Base-by-base conservation (phyloP, 352 stramenopile genomes). In the Peronospora farinosa region DNA sequence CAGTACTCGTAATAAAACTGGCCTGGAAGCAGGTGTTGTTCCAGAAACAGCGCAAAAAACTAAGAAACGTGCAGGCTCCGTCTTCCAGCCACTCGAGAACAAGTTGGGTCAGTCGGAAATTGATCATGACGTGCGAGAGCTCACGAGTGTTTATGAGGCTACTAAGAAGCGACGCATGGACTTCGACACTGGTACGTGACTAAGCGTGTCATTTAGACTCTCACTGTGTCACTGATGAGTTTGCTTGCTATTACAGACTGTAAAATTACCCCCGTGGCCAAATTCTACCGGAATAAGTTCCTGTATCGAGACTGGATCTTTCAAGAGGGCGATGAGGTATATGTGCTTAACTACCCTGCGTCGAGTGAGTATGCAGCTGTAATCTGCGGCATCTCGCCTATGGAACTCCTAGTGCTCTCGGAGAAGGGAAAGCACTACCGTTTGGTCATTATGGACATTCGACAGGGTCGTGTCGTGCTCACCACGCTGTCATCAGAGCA, bases 341-440 rank as follows among this genome's bases (percentile, higher is more conserved):
- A 74, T 57, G 78, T 89, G 47, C 73, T 79, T 56, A 74, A 86
- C 59, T 67, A 78, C 43, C 58, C 63, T 39, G 69, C 57, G 10
- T 71, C 71, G 15, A 78, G 65, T 54, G 69, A 72, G 51, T 87
- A 87, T 60, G 59, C 72, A 31, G 80, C 75, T n/a, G 65, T 89
- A 42, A 72, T 92, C 38, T 82, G 65, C 40, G 76, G 70, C 13
- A 69, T 89, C 36, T 81, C 81, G 38, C 63, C 78, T 32, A 81
- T 72, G 7, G 81, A 92, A 56, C 54, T 89, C 8, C 80, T 86
- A 44, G 72, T 92, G 33, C 68, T 92, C 8, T 87, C 77, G 43
- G 81, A 92, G 51, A 87, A 84, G 46, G 81, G 81, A 51, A 85
- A 84, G 60, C 86, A 84, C 67, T 69, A 67, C 40, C 71, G 74